Evolutionary conservation across 371 early-diverging fungal species (phyloP).

Genomic region (Mortierella sp.): DNA sequence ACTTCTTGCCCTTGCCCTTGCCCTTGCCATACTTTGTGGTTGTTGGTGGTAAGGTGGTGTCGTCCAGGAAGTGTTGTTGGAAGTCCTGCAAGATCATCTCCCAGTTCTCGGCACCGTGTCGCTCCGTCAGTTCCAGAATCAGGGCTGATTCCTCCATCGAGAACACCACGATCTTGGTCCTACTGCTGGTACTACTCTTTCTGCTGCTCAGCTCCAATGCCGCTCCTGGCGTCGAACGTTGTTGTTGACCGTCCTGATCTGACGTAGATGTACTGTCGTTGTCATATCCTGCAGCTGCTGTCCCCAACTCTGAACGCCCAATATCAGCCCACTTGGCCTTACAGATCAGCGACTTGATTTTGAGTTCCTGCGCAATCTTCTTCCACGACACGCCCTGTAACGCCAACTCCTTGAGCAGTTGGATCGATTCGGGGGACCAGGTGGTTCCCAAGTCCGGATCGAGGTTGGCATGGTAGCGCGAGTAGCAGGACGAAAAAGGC

Average conservation of each 20-base stretch:
- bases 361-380: slow-evolving; percentile 29
- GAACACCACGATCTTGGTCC: slow-evolving; percentile 18
- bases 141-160: slow-evolving; percentile 24
- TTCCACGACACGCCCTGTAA: slow-evolving; percentile 29
- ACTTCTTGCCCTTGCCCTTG: too few species aligned
- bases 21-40: background rate
- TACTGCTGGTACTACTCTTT: background rate
- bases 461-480: slow-evolving; percentile 29
- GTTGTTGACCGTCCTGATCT: background rate
- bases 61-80: slow-evolving; percentile 15
- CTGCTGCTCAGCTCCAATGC: background rate
- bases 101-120: slow-evolving; percentile 29
- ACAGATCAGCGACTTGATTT: slow-evolving; percentile 21
- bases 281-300: background rate
- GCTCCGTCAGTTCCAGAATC: slow-evolving; percentile 23
- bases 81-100: slow-evolving; percentile 22
- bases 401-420: slow-evolving; percentile 20
- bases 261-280: background rate
- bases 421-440: slow-evolving; percentile 22
- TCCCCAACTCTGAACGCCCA: background rate
- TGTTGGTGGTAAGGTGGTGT: background rate
- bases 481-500: slow-evolving; percentile 42
- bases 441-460: slow-evolving; percentile 25
- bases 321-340: slow-evolving; percentile 23
- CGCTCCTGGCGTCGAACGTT: background rate